Evolutionary conservation across 116 monocot species (phyloP), one percentile per base, ranked within the genome.

Genomic region (Thalassia testudinum): DNA sequence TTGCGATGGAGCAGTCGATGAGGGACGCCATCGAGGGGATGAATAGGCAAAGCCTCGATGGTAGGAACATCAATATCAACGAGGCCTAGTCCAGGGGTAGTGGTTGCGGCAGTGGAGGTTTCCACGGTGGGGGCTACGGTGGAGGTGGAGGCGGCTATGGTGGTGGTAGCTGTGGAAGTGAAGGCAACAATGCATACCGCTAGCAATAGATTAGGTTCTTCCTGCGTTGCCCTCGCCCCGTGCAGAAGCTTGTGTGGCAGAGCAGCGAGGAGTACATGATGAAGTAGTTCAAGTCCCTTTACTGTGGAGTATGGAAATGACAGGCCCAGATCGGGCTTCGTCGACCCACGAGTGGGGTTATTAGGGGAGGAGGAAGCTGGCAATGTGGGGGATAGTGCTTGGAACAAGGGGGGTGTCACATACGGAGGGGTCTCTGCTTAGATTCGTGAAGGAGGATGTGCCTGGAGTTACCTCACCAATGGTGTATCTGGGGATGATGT

Each of bases 11-110:
- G 60, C 51, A 67, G 22, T 26, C 84, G 45, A 73, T 91, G 81
- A 63, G 66, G 63, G 85, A 85, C 21, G 91, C 91, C 26, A 91
- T 91, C 64, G 73, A 91, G 76, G 78, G 76, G 51, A 78, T 91
- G 90, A 81, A 91, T 62, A 84, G 90, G 16, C 75, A 75, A 66
- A 53, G 50, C 50, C 77, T 91, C 8, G 90, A 84, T 58, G 90
- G 90, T 50, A 71, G 84, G 69, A 69, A 26, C 20, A 69, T 69
- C 54, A 69, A 47, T 47, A 55, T 69, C 24, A 69, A 62, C 56
- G 61, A 69, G 47, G 69, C 69, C n/a, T n/a, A n/a, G n/a, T n/a
- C n/a, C n/a, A n/a, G n/a, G n/a, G n/a, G n/a, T n/a, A n/a, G n/a
- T n/a, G n/a, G n/a, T n/a, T n/a, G n/a, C n/a, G n/a, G 21, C 68